Base-by-base conservation (phyloP, 768 basidiomycete species). In the Leucogyrophana mollusca region DNA sequence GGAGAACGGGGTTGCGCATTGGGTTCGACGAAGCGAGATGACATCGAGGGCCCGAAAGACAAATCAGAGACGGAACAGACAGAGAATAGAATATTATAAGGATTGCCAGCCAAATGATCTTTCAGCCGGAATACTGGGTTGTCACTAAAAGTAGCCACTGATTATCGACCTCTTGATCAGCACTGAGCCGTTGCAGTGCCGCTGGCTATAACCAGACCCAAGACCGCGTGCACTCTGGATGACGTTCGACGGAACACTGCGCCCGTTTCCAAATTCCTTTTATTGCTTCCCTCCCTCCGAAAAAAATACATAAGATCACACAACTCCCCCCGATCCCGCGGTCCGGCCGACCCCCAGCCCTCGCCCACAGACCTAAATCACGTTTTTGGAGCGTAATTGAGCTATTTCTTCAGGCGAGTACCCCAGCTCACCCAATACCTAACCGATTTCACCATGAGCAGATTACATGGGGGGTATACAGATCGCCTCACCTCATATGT, bases 401-500 rank as follows among this genome's bases (percentile, higher is more conserved):
- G 58, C 51, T 50, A 83, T 77, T 43, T 71, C 69, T 37, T 62
- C 47, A 35, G 22, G 43, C 40, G 54, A 55, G 48, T 76, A 77
- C 52, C 75, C 76, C 42, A 77, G 51, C 53, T 76, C 76, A 50
- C 50, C 51, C 50, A 73, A 54, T 40, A 73, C 55, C 62, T 83
- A 48, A 32, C 45, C 48, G 43, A 44, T 43, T 49, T 38, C 44
- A 46, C 41, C 24, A 46, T 43, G 10, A 38, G 30, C 50, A 49
- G 40, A 51, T 33, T 17, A 45, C 30, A 45, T 40, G 18, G 27
- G 25, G 40, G 32, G 30, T 46, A 30, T 21, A 43, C 13, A 32
- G 21, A 25, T 24, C 9, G 27, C 51, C 66, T 35, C 60, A 85
- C 86, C 79, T 91, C 87, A 3, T 69, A 71, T 11, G 90, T 93